These are phyloP conservation scores for Chondrostereum purpureum DNA, from an alignment of 1,284 basidiomycete genomes.

Conservation along the genomic window DNA sequence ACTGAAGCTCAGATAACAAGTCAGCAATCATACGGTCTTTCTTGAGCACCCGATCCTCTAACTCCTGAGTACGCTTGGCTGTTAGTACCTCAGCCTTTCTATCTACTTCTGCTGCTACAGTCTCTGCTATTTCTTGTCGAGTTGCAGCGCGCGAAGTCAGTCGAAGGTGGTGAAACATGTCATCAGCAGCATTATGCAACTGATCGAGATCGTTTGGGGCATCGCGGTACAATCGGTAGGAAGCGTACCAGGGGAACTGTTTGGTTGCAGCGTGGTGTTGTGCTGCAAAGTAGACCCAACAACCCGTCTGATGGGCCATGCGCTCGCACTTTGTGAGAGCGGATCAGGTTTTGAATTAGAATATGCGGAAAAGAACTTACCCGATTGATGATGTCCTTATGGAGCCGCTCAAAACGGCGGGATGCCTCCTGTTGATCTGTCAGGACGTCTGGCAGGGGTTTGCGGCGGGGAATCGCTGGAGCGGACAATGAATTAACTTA, in stretches of 20 bases:
- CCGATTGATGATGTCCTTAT: not conserved
- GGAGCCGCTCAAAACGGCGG: not conserved
- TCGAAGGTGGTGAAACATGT: not conserved
- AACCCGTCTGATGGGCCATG: slow-evolving; percentile 8
- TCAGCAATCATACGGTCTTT: too few species aligned
- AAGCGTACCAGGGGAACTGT: slow-evolving; percentile 7
- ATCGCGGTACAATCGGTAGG: slow-evolving; percentile 7
- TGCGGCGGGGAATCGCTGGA: not conserved
- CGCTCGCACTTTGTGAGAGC: slow-evolving; percentile 9
- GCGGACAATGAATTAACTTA: not conserved
- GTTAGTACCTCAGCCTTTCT: too few species aligned
- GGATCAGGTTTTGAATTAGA: not conserved
- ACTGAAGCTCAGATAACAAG: too few species aligned
- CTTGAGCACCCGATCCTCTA: too few species aligned
- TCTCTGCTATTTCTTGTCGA: not conserved
- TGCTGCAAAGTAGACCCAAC: slow-evolving; percentile 12
- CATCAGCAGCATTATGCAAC: not conserved
- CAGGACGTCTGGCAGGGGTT: not conserved
- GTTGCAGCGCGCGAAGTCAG: not conserved
- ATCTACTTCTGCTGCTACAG: too few species aligned
- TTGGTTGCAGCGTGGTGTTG: slow-evolving; percentile 9
- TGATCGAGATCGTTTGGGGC: not conserved
- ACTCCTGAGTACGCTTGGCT: too few species aligned
- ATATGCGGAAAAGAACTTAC: not conserved
- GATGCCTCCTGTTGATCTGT: not conserved